phyloP scores from a whole-genome alignment of 2,329 filamentous ascomycete genomes.

The Tolypocladium pustulatum region DNA sequence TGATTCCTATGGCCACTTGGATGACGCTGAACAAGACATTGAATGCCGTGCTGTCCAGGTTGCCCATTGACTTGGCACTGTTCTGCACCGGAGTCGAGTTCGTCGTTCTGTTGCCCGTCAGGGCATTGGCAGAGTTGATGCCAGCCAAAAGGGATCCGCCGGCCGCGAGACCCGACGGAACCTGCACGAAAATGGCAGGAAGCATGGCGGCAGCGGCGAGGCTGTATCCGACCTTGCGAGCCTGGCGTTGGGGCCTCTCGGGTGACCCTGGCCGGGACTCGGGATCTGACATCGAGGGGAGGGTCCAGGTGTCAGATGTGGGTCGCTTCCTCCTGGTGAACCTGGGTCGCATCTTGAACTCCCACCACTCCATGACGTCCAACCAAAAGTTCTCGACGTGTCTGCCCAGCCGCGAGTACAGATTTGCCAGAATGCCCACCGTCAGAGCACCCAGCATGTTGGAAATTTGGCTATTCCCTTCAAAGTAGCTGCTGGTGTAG shows the following conservation, averaged over 20 bases:
- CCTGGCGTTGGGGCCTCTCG: constrained; percentile 15
- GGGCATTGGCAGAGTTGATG: constrained; percentile 43
- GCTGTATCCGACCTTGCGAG: constrained; percentile 54
- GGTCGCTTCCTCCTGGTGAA: constrained; percentile 19
- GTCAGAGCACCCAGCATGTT: constrained; percentile 69
- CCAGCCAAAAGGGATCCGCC: constrained; percentile 49
- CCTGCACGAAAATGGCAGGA: constrained; percentile 71
- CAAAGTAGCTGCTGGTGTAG: constrained; percentile 57
- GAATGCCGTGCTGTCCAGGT: constrained; percentile 36
- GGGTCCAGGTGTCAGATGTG: constrained; percentile 18
- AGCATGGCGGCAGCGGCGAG: constrained; percentile 78
- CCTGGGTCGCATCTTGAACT: constrained; percentile 28
- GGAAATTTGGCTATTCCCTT: constrained; percentile 61
- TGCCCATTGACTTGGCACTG: constrained; percentile 9
- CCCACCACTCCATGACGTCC: constrained; percentile 38
- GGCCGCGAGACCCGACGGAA: constrained; percentile 52
- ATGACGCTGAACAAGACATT: constrained; percentile 47
- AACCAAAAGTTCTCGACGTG: constrained; percentile 44
- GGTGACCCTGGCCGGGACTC: constrained; percentile 18
- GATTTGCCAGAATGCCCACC: constrained; percentile 67
- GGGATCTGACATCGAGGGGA: constrained; percentile 18
- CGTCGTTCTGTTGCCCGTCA: constrained; percentile 32
- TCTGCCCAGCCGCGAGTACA: constrained; percentile 61
- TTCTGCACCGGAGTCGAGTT: neutral
- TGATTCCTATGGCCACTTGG: constrained; percentile 51